Evolutionary conservation across 1,139 yeast species (phyloP).

Genomic region (Sugiyamaella grinbergsii): DNA sequence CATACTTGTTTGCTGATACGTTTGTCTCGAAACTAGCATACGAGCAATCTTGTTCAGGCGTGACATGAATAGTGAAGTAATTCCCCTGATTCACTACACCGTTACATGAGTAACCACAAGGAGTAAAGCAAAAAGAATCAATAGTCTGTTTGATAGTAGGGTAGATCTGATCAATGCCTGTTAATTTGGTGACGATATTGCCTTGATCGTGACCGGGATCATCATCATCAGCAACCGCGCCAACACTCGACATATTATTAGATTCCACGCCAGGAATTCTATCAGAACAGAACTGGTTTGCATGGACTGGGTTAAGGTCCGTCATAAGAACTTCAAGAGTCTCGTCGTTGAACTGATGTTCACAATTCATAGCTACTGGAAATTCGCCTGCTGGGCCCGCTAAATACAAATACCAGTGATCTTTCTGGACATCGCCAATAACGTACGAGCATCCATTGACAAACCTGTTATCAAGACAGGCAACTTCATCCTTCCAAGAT

Average conservation of each 20-base stretch:
- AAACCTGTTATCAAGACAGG: constrained; percentile 58
- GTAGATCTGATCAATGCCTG: constrained; percentile 65
- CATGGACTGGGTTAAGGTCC: constrained; percentile 61
- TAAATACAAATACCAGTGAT: constrained; percentile 89
- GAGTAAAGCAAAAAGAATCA: constrained; percentile 92
- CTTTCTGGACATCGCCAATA: constrained; percentile 77
- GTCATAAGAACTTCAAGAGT: constrained; percentile 94
- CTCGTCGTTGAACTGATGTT: constrained; percentile 53
- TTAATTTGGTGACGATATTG: constrained; percentile 59
- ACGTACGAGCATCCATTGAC: constrained; percentile 66
- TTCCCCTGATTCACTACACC: constrained; percentile 60
- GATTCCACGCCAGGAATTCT: constrained; percentile 49
- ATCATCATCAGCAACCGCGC: constrained; percentile 51
- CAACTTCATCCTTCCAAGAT: constrained; percentile 82
- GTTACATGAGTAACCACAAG: constrained; percentile 94
- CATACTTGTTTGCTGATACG: constrained; percentile 53
- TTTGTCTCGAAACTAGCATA: constrained; percentile 96
- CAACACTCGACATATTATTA: constrained; percentile 40
- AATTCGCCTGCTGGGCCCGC: constrained; percentile 47
- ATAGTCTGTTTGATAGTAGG: constrained; percentile 44
- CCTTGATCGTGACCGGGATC: constrained; percentile 85
- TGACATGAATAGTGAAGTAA: constrained; percentile 90
- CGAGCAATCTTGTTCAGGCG: constrained; percentile 93
- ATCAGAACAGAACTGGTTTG: constrained; percentile 62
- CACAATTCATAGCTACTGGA: constrained; percentile 22